A percentile compares a stretch with the other conserved stretches of the same genome.
phyloP scores from a whole-genome alignment of 1,284 basidiomycete species.

The Trichosporon coremiiforme region DNA sequence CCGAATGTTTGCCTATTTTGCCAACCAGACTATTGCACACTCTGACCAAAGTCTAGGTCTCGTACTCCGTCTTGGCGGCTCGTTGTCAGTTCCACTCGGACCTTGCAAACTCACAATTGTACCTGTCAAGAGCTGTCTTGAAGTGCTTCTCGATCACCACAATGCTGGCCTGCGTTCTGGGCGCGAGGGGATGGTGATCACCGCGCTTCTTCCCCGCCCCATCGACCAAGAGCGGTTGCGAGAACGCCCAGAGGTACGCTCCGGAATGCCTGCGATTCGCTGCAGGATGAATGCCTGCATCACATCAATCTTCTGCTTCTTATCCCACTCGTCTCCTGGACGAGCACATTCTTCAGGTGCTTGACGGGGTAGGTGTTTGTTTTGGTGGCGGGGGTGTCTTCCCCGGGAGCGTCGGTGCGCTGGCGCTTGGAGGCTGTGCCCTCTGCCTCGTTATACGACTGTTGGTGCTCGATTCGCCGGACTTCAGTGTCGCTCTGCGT shows the following conservation, averaged over 20 bases:
- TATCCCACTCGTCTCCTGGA: background rate
- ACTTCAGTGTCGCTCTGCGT: too few species aligned
- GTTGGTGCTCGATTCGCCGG: too few species aligned
- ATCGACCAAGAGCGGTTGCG: background rate
- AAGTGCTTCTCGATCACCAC: background rate
- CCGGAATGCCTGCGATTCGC: background rate
- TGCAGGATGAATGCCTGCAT: background rate
- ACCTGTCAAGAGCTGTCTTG: background rate
- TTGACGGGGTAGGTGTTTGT: background rate
- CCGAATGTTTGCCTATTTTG: too few species aligned
- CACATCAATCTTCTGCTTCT: background rate
- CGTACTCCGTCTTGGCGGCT: background rate
- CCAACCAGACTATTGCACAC: too few species aligned
- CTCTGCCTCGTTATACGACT: background rate
- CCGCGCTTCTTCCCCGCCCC: background rate
- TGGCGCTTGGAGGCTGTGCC: background rate
- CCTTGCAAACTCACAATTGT: background rate
- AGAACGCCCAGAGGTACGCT: background rate
- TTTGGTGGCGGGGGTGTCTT: background rate
- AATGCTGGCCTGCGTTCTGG: background rate
- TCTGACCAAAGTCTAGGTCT: background rate
- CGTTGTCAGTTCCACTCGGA: background rate
- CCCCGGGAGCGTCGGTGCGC: background rate
- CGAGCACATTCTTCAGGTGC: background rate
- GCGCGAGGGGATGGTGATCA: background rate